Conservation (phyloP, 2,329 filamentous ascomycete genomes). For the Dactylonectria estremocensis region DNA sequence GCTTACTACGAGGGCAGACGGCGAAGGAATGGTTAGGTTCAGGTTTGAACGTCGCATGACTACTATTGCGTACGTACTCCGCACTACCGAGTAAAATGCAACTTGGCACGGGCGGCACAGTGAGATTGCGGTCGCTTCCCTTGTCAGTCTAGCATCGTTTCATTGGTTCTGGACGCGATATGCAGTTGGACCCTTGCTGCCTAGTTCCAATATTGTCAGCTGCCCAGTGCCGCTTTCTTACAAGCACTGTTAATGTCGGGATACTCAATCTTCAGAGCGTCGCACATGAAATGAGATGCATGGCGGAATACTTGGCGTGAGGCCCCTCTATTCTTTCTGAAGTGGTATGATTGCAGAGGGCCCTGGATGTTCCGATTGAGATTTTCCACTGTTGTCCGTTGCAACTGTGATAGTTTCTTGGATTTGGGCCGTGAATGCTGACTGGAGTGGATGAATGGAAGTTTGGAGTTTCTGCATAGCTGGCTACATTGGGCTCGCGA, state of each 20-base stretch:
- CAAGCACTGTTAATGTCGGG: background rate
- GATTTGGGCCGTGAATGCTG: background rate
- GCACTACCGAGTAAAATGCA: too few relatives aligned
- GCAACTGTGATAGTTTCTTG: background rate
- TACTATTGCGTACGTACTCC: background rate
- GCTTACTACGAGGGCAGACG: background rate
- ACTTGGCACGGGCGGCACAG: too few relatives aligned
- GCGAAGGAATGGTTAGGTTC: background rate
- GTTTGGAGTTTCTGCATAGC: too few relatives aligned
- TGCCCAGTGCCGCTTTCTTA: background rate
- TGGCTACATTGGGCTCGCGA: too few relatives aligned
- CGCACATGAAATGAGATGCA: background rate
- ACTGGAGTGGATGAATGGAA: background rate
- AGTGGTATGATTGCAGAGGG: background rate
- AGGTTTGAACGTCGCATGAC: background rate
- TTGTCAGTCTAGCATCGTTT: background rate
- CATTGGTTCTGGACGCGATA: background rate
- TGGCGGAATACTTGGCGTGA: background rate
- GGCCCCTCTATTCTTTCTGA: background rate
- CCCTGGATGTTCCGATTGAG: background rate
- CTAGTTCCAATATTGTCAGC: background rate
- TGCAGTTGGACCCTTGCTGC: background rate
- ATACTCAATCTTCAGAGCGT: background rate
- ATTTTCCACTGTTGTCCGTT: background rate
- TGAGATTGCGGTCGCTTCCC: too few relatives aligned